phyloP scores from a whole-genome alignment of 2,329 filamentous ascomycete genomes.

The Xylariaceae sp. region DNA sequence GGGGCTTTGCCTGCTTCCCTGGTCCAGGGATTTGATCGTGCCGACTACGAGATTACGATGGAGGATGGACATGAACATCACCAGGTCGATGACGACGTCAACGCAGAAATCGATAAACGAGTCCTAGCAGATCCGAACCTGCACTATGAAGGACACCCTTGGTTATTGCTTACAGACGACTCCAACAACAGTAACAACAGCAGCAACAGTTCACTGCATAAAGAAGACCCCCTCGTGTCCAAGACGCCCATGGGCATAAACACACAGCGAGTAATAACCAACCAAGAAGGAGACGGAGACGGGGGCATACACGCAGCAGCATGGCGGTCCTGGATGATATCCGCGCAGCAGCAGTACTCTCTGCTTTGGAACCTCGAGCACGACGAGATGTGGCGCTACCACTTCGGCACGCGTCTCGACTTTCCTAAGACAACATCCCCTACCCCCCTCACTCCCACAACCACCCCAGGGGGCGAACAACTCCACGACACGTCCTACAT shows the following conservation, averaged over 20 bases:
- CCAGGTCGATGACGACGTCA: constrained; percentile 4
- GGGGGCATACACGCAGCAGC: constrained; percentile 33
- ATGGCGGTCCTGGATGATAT: constrained; percentile 45
- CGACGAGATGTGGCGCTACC: constrained; percentile 40
- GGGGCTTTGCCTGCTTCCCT: neutral
- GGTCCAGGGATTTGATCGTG: too few relatives aligned
- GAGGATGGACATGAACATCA: constrained; percentile 13
- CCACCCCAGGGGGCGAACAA: constrained; percentile 26
- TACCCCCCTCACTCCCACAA: too few relatives aligned
- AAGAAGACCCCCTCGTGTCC: too few relatives aligned
- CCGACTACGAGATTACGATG: constrained; percentile 15
- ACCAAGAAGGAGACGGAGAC: constrained; percentile 14
- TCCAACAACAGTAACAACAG: too few relatives aligned
- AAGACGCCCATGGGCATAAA: constrained; percentile 45
- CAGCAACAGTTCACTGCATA: too few relatives aligned
- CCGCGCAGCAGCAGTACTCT: constrained; percentile 42
- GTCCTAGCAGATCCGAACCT: constrained; percentile 28
- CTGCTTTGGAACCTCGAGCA: constrained; percentile 46
- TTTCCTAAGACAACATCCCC: too few relatives aligned
- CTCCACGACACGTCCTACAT: constrained; percentile 44
- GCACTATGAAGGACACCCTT: constrained; percentile 42
- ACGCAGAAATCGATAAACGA: constrained; percentile 20
- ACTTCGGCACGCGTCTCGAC: constrained; percentile 35
- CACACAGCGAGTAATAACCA: constrained; percentile 16
- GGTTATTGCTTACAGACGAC: too few relatives aligned